Base-by-base conservation (phyloP, 2,329 filamentous ascomycete species). In the Celoporthe dispersa region DNA sequence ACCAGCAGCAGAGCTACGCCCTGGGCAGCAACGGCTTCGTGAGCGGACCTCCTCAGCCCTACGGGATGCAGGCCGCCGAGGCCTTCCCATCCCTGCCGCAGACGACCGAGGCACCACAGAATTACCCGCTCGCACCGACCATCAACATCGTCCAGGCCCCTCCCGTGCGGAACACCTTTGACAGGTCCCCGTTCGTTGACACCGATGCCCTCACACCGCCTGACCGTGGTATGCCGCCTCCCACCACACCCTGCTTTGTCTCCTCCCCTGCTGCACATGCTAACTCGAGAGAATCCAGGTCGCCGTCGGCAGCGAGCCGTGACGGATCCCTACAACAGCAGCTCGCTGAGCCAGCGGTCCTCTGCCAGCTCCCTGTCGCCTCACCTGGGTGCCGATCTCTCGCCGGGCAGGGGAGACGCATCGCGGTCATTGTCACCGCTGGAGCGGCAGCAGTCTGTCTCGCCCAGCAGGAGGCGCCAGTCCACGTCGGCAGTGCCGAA, bases 111-210 rank as follows among this genome's bases (percentile, higher is more conserved):
- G 63, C 66, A 44, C 88, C 90, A 64, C 87, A 92, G 74, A 96
- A 68, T 25, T 70, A 70, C 41, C 65, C 66, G 33, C 68, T 70
- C 11, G 93, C 94, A n/a, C 94, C 94, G 0, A 93, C 94, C 66
- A 98, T 98, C 80, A 97, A 96, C 77, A 96, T 98, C 75, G 93
- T 97, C 78, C 94, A 93, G 79, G 94, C 94, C 22, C 94, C 90
- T 11, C 88, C 92, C 66, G 83, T 87, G 70, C 88, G 88, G 75
- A 87, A 85, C 67, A 89, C 85, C 74, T 91, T 92, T 77, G 91
- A 91, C 28, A 93, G 92, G 76, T 81, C 86, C 39, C 84, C 85
- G n/a, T 61, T 62, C 19, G 83, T 90, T 74, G 89, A 93, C 74
- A 86, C 90, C 73, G 93, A 97, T 78, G 94, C 94, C 4, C 82